Base-by-base conservation (phyloP, 805 yeast species). In the Peterozyma toletana region DNA sequence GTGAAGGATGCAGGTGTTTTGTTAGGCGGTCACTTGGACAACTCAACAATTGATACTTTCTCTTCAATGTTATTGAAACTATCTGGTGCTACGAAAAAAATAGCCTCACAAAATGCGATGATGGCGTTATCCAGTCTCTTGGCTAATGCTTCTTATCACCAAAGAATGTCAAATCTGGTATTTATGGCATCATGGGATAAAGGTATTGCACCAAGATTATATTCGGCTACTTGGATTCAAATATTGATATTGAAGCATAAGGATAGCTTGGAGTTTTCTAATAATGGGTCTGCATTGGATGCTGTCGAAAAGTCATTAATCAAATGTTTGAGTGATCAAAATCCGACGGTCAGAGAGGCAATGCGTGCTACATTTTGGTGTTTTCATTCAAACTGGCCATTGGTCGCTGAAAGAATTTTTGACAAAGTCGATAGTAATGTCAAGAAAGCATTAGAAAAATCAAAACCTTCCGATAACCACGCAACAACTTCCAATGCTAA, bases 311-410 rank as follows among this genome's bases (percentile, higher is more conserved):
- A 69, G 39, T 66, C 80, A 49, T 55, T 87, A 1, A 48, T 63
- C 3, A 80, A 77, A 51, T 82, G 91, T 16, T 65, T 93, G 1
- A 57, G 77, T 1, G 98, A 90, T 58, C 86, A 96, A 0, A 83
- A 84, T 46, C 87, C 90, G 0, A 66, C 75, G 0, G 96, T 86
- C 0, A 72, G 97, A 50, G 95, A 80, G 53, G 66, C 78, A 0
- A 85, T 83, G 67, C 74, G 96, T 57, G 66, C 69, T 2, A 70
- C 88, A 0, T 91, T 73, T 54, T 90, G 96, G 96, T 66, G 75
- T 11, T 73, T 78, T 44, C 72, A 71, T 51, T 68, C 66, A 16
- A 54, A 71, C 6, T 83, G 77, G 62, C 84, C 86, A 0, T 54
- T 60, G 0, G 63, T 67, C 11, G 84, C 80, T 0, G 75, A 71